phyloP scores from a whole-genome alignment of 352 stramenopile genomes.

The Globisporangium irregulare region DNA sequence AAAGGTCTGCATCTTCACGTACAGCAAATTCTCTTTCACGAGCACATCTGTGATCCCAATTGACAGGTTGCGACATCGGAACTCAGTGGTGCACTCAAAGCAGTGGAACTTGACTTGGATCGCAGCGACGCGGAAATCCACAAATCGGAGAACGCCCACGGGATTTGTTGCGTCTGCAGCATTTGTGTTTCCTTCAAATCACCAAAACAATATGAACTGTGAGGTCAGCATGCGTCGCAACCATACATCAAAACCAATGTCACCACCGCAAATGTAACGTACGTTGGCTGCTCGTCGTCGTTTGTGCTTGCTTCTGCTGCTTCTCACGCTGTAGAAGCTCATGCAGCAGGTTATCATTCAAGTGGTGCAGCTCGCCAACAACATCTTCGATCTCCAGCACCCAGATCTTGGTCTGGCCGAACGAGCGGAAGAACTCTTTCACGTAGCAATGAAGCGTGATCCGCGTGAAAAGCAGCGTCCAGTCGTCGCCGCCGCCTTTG shows the following conservation, averaged over 20 bases:
- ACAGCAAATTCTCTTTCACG: slow-evolving; percentile 43
- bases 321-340: slow-evolving; percentile 23
- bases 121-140: slow-evolving; percentile 43
- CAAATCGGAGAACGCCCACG: slow-evolving; percentile 61
- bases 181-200: neutral
- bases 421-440: slow-evolving; percentile 68
- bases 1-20: slow-evolving; percentile 34
- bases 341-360: slow-evolving; percentile 38
- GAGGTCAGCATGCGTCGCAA: neutral
- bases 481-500: slow-evolving; percentile 23
- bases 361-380: slow-evolving; percentile 25
- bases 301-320: neutral
- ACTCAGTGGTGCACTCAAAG: slow-evolving; percentile 29
- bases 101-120: slow-evolving; percentile 35
- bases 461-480: slow-evolving; percentile 41
- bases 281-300: neutral
- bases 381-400: slow-evolving; percentile 54
- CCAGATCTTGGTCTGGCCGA: slow-evolving; percentile 69
- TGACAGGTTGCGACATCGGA: slow-evolving; percentile 43
- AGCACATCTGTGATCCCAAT: slow-evolving; percentile 63
- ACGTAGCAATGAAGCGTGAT: slow-evolving; percentile 51
- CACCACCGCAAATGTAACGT: neutral
- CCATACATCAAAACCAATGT: neutral
- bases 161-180: slow-evolving; percentile 26
- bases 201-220: neutral